These are phyloP conservation scores for Heterobasidion irregulare DNA, from an alignment of 1,284 basidiomycete genomes.

Conservation along the genomic window DNA sequence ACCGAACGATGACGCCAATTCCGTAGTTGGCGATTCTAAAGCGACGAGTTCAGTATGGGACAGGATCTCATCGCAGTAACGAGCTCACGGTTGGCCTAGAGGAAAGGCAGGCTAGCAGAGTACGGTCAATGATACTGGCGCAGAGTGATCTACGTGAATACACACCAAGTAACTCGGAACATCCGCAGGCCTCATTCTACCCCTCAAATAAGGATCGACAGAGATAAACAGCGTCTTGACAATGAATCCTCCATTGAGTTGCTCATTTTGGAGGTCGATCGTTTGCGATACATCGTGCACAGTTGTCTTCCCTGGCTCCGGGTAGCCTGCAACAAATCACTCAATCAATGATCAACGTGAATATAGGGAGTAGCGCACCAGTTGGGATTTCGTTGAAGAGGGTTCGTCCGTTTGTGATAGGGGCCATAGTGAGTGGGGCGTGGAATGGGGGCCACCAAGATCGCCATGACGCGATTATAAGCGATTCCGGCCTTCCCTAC, in stretches of 20 bases:
- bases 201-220: constrained; percentile 29
- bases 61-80: no score
- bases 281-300: constrained; percentile 19
- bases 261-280: constrained; percentile 27
- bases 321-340: not conserved
- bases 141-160: no score
- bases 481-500: no score
- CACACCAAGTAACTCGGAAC: constrained; percentile 6
- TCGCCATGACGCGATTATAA: no score
- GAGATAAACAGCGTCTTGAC: constrained; percentile 24
- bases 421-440: not conserved
- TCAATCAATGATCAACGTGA: not conserved
- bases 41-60: no score
- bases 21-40: no score
- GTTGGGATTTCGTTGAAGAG: not conserved
- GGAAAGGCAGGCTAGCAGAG: no score
- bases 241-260: constrained; percentile 28
- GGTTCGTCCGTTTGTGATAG: not conserved
- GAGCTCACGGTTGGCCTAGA: no score
- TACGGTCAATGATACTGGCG: no score
- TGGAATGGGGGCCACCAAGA: not conserved
- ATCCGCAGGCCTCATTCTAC: constrained; percentile 17
- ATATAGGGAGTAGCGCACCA: not conserved
- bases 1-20: no score
- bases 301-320: constrained; percentile 5